These are phyloP conservation scores for Pythium phragmiticola DNA, from an alignment of 352 stramenopile genomes.

Conservation along the genomic window DNA sequence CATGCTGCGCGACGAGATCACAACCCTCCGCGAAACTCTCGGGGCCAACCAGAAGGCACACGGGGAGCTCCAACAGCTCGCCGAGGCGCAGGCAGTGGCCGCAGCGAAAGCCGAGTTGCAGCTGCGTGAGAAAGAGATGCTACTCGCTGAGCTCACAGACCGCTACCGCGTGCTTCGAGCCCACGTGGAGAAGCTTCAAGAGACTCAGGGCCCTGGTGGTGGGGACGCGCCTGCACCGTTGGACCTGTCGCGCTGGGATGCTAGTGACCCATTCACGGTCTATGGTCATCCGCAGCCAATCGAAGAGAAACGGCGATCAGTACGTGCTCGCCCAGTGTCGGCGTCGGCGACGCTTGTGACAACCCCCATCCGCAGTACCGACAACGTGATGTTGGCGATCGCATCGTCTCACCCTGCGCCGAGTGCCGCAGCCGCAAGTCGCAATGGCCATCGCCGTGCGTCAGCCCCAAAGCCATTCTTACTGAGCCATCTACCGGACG, in stretches of 20 bases:
- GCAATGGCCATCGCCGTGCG: background rate
- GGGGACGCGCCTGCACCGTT: background rate
- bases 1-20: constrained; percentile 31
- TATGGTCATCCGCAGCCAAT: constrained; percentile 51
- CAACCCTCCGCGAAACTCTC: constrained; percentile 22
- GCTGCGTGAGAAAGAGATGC: constrained; percentile 55
- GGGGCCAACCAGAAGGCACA: constrained; percentile 24
- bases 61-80: constrained; percentile 10
- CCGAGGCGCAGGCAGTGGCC: constrained; percentile 33
- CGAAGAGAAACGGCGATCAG: constrained; percentile 21
- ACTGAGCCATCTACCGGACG: constrained; percentile 17
- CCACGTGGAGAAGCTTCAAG: constrained; percentile 14
- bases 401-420: constrained; percentile 5
- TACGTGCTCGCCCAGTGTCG: constrained; percentile 28
- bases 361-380: background rate
- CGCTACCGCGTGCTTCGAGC: constrained; percentile 41
- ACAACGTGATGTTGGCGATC: background rate
- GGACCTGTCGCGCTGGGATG: constrained; percentile 15
- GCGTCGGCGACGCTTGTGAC: constrained; percentile 20
- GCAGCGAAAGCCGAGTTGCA: constrained; percentile 41
- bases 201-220: background rate
- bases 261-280: constrained; percentile 43
- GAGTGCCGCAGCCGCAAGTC: background rate
- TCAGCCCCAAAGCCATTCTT: constrained; percentile 20
- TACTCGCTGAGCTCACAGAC: constrained; percentile 49